Evolutionary conservation across 2,329 filamentous ascomycete genomes (phyloP).

Genomic region (Aspergillus sp.): DNA sequence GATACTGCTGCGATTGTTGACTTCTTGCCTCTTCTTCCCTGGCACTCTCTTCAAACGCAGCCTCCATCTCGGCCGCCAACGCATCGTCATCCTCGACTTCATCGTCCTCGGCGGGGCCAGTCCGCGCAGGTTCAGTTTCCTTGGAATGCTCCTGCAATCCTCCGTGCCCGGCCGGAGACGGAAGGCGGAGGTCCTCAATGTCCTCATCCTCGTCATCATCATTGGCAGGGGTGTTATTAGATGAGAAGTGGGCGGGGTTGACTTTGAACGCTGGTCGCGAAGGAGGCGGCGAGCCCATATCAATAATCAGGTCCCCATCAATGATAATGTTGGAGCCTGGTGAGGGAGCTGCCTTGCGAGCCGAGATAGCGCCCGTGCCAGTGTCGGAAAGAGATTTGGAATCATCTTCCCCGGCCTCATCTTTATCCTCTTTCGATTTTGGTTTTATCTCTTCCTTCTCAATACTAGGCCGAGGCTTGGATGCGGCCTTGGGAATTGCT

Average conservation of each 20-base stretch:
- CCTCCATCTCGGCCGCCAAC: slow-evolving; percentile 59
- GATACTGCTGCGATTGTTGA: slow-evolving; percentile 33
- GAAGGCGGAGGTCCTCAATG: slow-evolving; percentile 37
- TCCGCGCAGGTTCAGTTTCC: slow-evolving; percentile 13
- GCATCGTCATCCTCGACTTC: slow-evolving; percentile 49
- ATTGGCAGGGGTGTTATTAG: slow-evolving; percentile 40
- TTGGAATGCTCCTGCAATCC: slow-evolving; percentile 13
- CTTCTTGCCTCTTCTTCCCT: slow-evolving; percentile 42
- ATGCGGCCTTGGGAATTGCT: slow-evolving; percentile 19
- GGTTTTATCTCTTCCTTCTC: slow-evolving; percentile 4
- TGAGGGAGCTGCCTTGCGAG: slow-evolving; percentile 33
- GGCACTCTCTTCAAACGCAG: slow-evolving; percentile 48
- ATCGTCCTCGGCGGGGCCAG: slow-evolving; percentile 26
- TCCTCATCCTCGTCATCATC: slow-evolving; percentile 38
- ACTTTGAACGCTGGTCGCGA: slow-evolving; percentile 38
- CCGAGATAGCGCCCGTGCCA: slow-evolving; percentile 27
- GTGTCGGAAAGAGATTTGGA: slow-evolving; percentile 29
- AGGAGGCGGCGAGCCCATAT: slow-evolving; percentile 48
- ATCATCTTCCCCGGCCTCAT: slow-evolving; percentile 21
- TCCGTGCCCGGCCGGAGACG: slow-evolving; percentile 34
- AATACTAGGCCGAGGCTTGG: slow-evolving; percentile 20
- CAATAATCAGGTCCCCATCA: slow-evolving; percentile 48
- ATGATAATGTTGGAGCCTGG: slow-evolving; percentile 46
- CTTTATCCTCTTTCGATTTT: neutral
- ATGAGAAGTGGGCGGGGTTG: slow-evolving; percentile 43